Percentiles rank a stretch among this genome's conserved stretches.
Conservation (phyloP, 805 yeast genomes). For the Yarrowia yakushimensis region DNA sequence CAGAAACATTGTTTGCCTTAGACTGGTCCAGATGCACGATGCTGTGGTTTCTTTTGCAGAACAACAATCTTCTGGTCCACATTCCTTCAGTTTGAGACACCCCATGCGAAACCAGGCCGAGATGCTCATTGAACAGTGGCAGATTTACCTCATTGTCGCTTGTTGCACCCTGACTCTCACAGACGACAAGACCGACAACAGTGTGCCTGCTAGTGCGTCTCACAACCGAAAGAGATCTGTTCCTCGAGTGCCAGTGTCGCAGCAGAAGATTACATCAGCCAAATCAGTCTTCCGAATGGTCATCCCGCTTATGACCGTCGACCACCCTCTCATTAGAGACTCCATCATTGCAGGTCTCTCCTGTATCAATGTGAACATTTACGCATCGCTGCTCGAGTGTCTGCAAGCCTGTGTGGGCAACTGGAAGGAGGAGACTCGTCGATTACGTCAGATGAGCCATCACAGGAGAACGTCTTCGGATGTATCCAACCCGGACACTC, state of each 20-base stretch:
- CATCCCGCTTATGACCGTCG: slow-evolving; percentile 70
- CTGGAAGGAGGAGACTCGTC: slow-evolving; percentile 43
- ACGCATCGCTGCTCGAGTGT: slow-evolving; percentile 74
- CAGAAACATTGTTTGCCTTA: slow-evolving; percentile 81
- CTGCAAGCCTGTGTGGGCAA: slow-evolving; percentile 57
- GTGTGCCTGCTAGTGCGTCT: slow-evolving; percentile 22
- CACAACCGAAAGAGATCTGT: slow-evolving; percentile 76
- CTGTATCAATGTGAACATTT: slow-evolving; percentile 85
- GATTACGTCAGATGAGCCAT: background rate
- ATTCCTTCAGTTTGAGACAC: slow-evolving; percentile 30
- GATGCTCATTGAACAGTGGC: slow-evolving; percentile 79
- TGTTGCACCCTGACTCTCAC: slow-evolving; percentile 90
- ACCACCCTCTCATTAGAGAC: slow-evolving; percentile 67
- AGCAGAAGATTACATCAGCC: slow-evolving; percentile 90
- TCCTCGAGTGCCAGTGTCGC: slow-evolving; percentile 61
- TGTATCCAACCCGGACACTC: slow-evolving; percentile 9
- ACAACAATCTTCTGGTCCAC: slow-evolving; percentile 28
- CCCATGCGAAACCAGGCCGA: slow-evolving; percentile 56
- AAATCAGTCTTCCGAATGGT: slow-evolving; percentile 84
- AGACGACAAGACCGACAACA: slow-evolving; percentile 70
- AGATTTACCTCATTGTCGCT: slow-evolving; percentile 81
- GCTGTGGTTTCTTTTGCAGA: slow-evolving; percentile 34
- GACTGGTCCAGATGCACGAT: slow-evolving; percentile 71
- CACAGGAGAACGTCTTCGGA: slow-evolving; percentile 5
- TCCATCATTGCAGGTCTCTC: slow-evolving; percentile 88